Evolutionary conservation across 257 asterid species (phyloP).

Genomic region (Cynanchum wilfordii): DNA sequence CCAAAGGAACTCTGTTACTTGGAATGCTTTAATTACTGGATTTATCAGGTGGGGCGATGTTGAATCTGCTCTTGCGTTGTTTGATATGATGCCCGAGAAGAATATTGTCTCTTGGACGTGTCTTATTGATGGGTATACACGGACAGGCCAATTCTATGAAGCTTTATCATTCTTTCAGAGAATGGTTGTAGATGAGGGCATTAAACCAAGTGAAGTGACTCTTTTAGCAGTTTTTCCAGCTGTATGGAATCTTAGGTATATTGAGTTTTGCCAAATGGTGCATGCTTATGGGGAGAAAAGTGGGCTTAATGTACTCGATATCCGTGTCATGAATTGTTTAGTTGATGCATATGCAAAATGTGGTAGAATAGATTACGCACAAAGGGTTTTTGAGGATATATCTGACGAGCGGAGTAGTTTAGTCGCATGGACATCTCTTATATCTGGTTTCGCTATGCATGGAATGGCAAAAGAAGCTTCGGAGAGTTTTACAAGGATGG

Average conservation of each 20-base stretch:
- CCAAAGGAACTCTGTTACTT: constrained; percentile 50
- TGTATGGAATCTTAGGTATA: constrained; percentile 51
- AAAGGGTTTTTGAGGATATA: constrained; percentile 44
- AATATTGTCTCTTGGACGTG: constrained; percentile 77
- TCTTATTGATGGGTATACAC: constrained; percentile 61
- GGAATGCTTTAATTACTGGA: constrained; percentile 71
- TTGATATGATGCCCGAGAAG: constrained; percentile 57
- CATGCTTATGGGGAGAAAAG: constrained; percentile 57
- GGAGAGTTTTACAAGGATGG: constrained; percentile 42
- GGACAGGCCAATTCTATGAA: constrained; percentile 34
- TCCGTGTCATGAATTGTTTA: constrained; percentile 61
- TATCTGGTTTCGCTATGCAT: constrained; percentile 66
- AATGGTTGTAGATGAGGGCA: constrained; percentile 42
- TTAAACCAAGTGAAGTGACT: constrained; percentile 57
- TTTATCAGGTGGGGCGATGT: constrained; percentile 55
- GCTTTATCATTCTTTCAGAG: constrained; percentile 43
- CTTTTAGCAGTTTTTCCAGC: constrained; percentile 66
- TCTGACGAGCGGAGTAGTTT: constrained; percentile 36
- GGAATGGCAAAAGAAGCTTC: constrained; percentile 73
- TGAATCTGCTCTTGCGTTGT: constrained; percentile 36
- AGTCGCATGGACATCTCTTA: constrained; percentile 71
- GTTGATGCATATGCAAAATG: constrained; percentile 64
- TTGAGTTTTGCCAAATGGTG: constrained; percentile 44
- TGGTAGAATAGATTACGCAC: constrained; percentile 50
- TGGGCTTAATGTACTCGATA: constrained; percentile 39